Evolutionary conservation across 139 green algal genomes (phyloP).

Genomic region (Haematococcus lacustris): DNA sequence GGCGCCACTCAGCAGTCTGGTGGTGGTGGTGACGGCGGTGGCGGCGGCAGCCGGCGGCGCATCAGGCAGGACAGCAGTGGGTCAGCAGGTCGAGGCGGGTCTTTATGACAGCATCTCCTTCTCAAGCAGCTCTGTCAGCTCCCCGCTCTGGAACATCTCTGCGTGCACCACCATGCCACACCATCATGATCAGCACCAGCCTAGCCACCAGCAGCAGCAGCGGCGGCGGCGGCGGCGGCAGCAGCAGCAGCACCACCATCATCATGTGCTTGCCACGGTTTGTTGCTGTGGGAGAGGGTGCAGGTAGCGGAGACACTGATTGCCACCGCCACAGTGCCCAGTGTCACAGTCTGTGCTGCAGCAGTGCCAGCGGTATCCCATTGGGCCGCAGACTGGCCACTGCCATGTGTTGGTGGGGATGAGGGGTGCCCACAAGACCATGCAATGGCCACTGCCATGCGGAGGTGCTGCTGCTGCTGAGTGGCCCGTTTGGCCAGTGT

Average conservation of each 20-base stretch:
- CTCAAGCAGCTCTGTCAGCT: slow-evolving; percentile 62
- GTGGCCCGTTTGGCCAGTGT: background rate
- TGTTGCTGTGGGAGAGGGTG: background rate
- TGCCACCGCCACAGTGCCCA: background rate
- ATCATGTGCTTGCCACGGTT: background rate
- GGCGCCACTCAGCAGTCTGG: too few relatives aligned
- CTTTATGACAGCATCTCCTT: slow-evolving; percentile 8
- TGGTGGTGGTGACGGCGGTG: too few relatives aligned
- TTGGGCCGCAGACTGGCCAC: background rate
- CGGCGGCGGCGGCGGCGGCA: background rate
- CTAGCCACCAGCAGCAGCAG: too few relatives aligned
- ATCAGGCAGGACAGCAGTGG: too few relatives aligned
- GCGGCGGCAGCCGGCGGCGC: too few relatives aligned
- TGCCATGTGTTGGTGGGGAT: background rate
- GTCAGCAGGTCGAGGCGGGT: too few relatives aligned
- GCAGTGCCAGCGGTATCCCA: background rate
- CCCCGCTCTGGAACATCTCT: slow-evolving; percentile 69
- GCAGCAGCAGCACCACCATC: background rate
- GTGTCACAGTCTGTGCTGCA: background rate
- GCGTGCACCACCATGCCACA: slow-evolving; percentile 14
- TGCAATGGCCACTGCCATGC: background rate
- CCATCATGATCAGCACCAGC: background rate
- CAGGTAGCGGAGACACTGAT: too few relatives aligned
- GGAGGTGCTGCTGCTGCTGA: background rate
- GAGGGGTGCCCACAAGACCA: background rate